phyloP scores from a whole-genome alignment of 1,284 basidiomycete genomes.

The Peniophora sp. region DNA sequence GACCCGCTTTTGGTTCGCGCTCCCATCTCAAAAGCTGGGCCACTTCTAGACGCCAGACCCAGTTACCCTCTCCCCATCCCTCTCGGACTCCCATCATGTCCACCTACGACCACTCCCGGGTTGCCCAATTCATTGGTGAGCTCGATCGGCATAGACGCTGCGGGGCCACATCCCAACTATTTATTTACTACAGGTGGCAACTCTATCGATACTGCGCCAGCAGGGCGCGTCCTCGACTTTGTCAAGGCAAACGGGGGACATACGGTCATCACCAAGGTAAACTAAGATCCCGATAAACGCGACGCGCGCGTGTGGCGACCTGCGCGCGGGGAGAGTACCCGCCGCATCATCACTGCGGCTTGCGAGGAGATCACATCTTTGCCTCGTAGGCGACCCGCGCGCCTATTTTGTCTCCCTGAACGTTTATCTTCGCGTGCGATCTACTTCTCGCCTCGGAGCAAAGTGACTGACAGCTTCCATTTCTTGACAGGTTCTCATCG shows the following conservation, averaged over 20 bases:
- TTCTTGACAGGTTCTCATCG: slow-evolving; percentile 70
- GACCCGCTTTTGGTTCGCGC: too few species aligned
- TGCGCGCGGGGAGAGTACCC: not conserved
- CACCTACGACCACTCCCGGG: slow-evolving; percentile 69
- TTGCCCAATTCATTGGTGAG: slow-evolving; percentile 81
- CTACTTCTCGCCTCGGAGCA: too few species aligned
- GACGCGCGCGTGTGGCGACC: not conserved
- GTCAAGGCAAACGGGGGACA: slow-evolving; percentile 91
- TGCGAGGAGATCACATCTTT: too few species aligned
- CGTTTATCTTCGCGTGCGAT: too few species aligned
- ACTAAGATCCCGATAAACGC: slow-evolving; percentile 22
- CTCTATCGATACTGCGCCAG: slow-evolving; percentile 76
- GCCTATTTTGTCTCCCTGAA: too few species aligned
- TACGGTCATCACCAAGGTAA: slow-evolving; percentile 95
- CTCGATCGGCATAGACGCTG: slow-evolving; percentile 12
- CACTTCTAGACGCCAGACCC: too few species aligned
- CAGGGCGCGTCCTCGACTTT: slow-evolving; percentile 83
- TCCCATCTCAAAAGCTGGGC: too few species aligned
- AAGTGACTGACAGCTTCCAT: not conserved
- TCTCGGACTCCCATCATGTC: slow-evolving; percentile 35
- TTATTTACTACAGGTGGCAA: slow-evolving; percentile 69
- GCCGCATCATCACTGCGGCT: not conserved
- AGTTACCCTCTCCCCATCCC: too few species aligned
- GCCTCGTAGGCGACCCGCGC: too few species aligned
- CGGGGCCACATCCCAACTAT: slow-evolving; percentile 7